Evolutionary conservation across 306 rosid species (phyloP).

Genomic region (Vachellia pachyceras): DNA sequence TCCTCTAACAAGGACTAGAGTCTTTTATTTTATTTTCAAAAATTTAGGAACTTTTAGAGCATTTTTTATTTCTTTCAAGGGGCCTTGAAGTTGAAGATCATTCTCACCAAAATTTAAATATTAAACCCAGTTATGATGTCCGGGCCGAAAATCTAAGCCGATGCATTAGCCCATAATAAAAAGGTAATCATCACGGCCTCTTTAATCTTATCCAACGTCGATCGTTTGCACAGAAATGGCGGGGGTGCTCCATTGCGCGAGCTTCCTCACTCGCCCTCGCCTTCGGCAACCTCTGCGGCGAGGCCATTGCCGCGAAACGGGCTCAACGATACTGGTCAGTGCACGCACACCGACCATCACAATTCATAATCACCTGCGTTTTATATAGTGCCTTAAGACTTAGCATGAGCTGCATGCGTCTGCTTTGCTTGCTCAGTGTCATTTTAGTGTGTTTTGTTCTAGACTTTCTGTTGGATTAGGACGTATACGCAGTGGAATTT

Average conservation of each 20-base stretch:
- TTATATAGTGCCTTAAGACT: neutral
- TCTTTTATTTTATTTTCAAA: too few species aligned
- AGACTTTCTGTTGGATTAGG: neutral
- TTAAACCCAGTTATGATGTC: neutral
- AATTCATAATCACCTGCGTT: neutral
- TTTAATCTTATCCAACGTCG: slow-evolving; percentile 20
- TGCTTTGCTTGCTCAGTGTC: neutral
- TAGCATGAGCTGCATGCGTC: neutral
- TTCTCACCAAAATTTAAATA: too few species aligned
- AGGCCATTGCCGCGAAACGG: neutral
- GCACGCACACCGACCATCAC: neutral
- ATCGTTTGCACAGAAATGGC: slow-evolving; percentile 7
- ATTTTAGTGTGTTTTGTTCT: neutral
- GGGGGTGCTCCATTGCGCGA: slow-evolving; percentile 2
- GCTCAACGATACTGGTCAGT: neutral
- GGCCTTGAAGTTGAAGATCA: too few species aligned
- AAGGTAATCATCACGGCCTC: neutral
- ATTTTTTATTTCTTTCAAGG: too few species aligned
- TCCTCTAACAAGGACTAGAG: too few species aligned
- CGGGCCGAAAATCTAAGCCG: neutral
- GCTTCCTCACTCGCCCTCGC: slow-evolving; percentile 19
- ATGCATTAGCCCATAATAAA: neutral
- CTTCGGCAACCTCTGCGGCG: neutral
- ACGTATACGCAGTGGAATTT: too few species aligned
- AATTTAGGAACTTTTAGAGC: too few species aligned